Percentiles rank a stretch among this genome's conserved stretches.
phyloP scores from a whole-genome alignment of 352 stramenopile species.

The Phytopythium aichiense region DNA sequence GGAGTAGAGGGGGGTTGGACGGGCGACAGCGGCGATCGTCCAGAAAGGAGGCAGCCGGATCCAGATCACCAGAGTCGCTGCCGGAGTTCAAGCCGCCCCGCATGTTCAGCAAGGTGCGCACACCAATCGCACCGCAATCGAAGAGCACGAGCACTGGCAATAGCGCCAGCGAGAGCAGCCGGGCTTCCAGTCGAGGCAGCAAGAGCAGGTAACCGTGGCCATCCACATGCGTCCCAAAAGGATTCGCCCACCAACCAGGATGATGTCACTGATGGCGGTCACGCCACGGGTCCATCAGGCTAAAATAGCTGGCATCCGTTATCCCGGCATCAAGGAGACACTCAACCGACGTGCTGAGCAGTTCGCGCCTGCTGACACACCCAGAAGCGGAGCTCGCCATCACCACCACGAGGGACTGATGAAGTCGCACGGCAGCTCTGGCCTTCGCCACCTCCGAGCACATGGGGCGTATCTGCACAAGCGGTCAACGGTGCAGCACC shows the following conservation, averaged over 20 bases:
- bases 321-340: neutral
- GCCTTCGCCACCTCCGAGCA: constrained; percentile 50
- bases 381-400: neutral
- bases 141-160: neutral
- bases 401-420: neutral
- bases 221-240: neutral
- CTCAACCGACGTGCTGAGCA: neutral
- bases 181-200: neutral
- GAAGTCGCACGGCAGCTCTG: constrained; percentile 2
- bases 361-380: neutral
- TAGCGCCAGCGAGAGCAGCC: neutral
- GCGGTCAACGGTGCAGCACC: constrained; percentile 51
- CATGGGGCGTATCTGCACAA: constrained; percentile 63
- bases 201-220: neutral
- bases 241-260: neutral
- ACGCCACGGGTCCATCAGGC: neutral
- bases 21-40: neutral
- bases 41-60: neutral
- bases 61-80: neutral
- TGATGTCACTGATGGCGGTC: neutral
- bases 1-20: neutral
- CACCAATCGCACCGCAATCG: neutral
- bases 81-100: neutral
- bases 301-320: neutral
- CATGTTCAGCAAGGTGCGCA: neutral